phyloP scores from a whole-genome alignment of 148 eudicot species.

The Drosera capensis region DNA sequence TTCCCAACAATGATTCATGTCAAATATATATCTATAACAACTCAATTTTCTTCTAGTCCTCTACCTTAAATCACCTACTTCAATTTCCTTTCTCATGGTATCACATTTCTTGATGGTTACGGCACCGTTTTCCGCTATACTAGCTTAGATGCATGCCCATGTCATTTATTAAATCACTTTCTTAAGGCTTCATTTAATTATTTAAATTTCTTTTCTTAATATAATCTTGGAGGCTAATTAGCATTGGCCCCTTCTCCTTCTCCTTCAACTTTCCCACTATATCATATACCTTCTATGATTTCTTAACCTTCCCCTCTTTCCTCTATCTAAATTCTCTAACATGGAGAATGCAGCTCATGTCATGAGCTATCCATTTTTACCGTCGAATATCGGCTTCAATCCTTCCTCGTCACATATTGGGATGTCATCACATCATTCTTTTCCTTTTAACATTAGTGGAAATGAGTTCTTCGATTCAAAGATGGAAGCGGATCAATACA shows the following conservation, averaged over 20 bases:
- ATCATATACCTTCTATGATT: not conserved
- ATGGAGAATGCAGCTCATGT: not conserved
- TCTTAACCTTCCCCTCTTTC: not conserved
- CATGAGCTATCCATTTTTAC: not conserved
- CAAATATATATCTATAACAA: too few relatives aligned
- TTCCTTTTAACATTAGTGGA: not conserved
- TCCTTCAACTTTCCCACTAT: not conserved
- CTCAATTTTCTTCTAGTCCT: too few relatives aligned
- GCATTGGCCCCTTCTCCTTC: not conserved
- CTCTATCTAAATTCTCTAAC: not conserved
- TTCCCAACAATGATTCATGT: too few relatives aligned
- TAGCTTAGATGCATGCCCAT: not conserved
- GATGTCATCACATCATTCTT: not conserved
- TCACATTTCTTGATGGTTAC: not conserved
- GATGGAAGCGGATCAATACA: not conserved
- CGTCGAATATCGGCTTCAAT: not conserved
- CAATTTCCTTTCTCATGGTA: too few relatives aligned
- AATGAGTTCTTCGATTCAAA: not conserved
- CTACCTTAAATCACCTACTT: too few relatives aligned
- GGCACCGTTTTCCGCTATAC: not conserved
- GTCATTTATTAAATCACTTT: not conserved
- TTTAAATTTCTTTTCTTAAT: not conserved
- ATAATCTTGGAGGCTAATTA: not conserved
- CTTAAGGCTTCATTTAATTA: not conserved
- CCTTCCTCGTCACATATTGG: not conserved